phyloP scores from a whole-genome alignment of 2,329 filamentous ascomycete species.

The Periglandula ipomoeae region DNA sequence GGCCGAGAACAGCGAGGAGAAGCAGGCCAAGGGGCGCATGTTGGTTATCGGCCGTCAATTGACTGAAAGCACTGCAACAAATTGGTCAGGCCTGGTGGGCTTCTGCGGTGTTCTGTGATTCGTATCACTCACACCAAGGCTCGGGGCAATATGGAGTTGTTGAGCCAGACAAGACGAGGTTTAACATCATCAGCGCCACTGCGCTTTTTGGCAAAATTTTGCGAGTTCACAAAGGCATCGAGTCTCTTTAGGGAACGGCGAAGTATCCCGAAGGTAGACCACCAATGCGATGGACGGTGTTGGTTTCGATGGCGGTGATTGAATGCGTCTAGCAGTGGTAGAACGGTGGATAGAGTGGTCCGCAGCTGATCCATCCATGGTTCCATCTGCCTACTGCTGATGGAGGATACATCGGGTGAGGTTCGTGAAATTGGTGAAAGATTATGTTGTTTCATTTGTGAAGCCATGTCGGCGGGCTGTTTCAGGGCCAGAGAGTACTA shows the following conservation, averaged over 20 bases:
- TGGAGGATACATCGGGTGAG: background rate
- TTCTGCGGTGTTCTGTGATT: background rate
- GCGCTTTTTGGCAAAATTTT: background rate
- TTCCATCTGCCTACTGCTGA: conserved; percentile 3
- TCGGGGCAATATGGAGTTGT: conserved; percentile 21
- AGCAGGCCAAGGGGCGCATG: conserved; percentile 63
- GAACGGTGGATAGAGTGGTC: conserved; percentile 27
- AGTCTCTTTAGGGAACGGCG: conserved; percentile 57
- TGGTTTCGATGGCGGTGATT: conserved; percentile 86
- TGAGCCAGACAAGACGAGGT: conserved; percentile 20
- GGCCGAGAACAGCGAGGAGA: conserved; percentile 55
- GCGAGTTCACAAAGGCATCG: conserved; percentile 13
- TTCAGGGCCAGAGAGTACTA: background rate
- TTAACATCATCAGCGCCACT: conserved; percentile 8
- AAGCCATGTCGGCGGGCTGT: background rate
- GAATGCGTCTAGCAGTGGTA: conserved; percentile 59
- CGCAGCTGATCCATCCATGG: conserved; percentile 11
- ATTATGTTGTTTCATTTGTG: background rate
- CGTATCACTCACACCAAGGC: conserved; percentile 25
- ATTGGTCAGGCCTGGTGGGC: background rate
- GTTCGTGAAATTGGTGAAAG: background rate
- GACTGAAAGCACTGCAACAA: conserved; percentile 50
- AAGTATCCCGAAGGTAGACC: conserved; percentile 60
- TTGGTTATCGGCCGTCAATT: conserved; percentile 61
- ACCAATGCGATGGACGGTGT: conserved; percentile 76